Evolutionary conservation across 176 grass and related monocot genomes (phyloP), one percentile per base, ranked within the genome.

Genomic region (Eremochloa ophiuroides): DNA sequence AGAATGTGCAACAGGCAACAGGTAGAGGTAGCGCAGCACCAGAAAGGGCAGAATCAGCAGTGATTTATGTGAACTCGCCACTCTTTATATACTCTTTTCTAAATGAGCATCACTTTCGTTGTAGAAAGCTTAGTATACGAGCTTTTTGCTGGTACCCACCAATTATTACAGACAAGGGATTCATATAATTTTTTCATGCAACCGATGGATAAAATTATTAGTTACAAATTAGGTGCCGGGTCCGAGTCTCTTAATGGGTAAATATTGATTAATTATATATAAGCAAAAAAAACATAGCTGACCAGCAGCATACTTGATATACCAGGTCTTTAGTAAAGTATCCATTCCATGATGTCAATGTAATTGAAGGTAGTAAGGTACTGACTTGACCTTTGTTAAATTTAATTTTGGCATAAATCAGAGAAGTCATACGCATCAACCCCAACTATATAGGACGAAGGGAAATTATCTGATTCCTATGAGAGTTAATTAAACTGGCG

Each of bases 31-130:
- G 34, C 4, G 9, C 69, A 35, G 18, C 70, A 68, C 48, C 38
- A 39, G 63, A 69, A 59, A 81, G 28, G 78, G 10, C 22, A 81
- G 85, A 81, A 87, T 75, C 77, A 69, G 18, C 47, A n/a, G 28
- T 69, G 76, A 51, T 80, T 85, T 80, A 56, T 73, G 58, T 63
- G 41, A 63, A 71, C n/a, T 59, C 31, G 33, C 4, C 33, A 3
- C 25, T 4, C 16, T 14, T 28, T 30, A 39, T 39, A 39, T 22
- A 28, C 1, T 2, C 7, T 14, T 23, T 68, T 67, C 28, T 48
- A 79, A 11, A 78, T 30, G 61, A 47, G 62, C 42, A 28, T 78
- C 60, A 35, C 41, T 65, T 66, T 78, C 29, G 47, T 66, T 22
- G 70, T 50, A 73, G 72, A 75, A 75, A 75, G 48, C 48, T 75